These are phyloP conservation scores for Daedalea quercina DNA, from an alignment of 768 basidiomycete genomes.

Conservation along the genomic window DNA sequence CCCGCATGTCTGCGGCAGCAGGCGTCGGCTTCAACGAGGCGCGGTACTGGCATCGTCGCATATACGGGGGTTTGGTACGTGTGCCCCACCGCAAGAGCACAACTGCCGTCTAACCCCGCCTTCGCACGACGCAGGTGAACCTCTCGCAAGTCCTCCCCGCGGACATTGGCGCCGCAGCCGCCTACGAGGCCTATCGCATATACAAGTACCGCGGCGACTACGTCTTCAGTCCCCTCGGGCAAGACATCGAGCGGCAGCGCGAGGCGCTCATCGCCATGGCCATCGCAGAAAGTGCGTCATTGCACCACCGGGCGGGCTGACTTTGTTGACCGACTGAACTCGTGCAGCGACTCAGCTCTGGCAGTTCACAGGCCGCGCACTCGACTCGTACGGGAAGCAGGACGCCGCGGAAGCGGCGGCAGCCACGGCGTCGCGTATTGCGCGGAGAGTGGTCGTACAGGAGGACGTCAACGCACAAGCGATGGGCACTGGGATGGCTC, in stretches of 20 bases:
- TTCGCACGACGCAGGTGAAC: slow-evolving; percentile 35
- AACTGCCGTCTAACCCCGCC: neutral
- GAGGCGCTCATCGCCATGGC: slow-evolving; percentile 65
- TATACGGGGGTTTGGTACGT: slow-evolving; percentile 54
- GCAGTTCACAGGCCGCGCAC: slow-evolving; percentile 38
- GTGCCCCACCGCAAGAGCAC: neutral
- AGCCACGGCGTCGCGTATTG: slow-evolving; percentile 37
- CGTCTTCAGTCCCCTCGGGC: slow-evolving; percentile 49
- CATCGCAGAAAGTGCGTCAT: slow-evolving; percentile 55
- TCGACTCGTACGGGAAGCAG: slow-evolving; percentile 39
- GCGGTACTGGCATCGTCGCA: slow-evolving; percentile 54
- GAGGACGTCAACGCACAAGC: neutral
- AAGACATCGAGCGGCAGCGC: slow-evolving; percentile 52
- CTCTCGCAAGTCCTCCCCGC: slow-evolving; percentile 44
- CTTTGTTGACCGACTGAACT: neutral
- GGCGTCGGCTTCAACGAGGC: slow-evolving; percentile 59
- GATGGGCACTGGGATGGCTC: neutral
- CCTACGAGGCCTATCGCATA: slow-evolving; percentile 70
- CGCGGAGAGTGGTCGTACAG: neutral
- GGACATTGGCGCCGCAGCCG: slow-evolving; percentile 78
- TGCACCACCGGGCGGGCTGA: no score
- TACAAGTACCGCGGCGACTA: slow-evolving; percentile 49
- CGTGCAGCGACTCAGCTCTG: slow-evolving; percentile 49
- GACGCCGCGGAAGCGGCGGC: slow-evolving; percentile 61
- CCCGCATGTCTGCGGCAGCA: slow-evolving; percentile 18